Evolutionary conservation across 2,329 filamentous ascomycete species (phyloP).

Genomic region (Venturia asperata): DNA sequence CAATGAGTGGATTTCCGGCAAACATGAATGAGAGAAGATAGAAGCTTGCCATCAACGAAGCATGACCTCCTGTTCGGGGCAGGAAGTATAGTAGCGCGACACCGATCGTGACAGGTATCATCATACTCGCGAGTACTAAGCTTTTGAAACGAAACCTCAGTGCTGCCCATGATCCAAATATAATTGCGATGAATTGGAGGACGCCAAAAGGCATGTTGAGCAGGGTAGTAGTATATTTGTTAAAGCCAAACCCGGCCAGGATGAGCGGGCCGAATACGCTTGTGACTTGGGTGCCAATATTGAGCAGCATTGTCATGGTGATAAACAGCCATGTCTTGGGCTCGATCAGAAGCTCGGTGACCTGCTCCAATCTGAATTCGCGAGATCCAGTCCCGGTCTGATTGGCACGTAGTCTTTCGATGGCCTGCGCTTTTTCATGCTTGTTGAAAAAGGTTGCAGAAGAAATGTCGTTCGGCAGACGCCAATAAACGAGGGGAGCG

Average conservation of each 20-base stretch:
- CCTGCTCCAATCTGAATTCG: conserved; percentile 41
- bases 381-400: conserved; percentile 41
- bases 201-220: conserved; percentile 62
- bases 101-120: conserved; percentile 55
- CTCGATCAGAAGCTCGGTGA: conserved; percentile 38
- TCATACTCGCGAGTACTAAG: conserved; percentile 45
- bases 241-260: conserved; percentile 52
- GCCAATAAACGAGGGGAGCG: conserved; percentile 52
- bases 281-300: conserved; percentile 56
- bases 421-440: conserved; percentile 40
- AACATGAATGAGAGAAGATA: conserved; percentile 62
- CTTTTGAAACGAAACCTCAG: conserved; percentile 53
- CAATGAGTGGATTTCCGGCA: conserved; percentile 57
- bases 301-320: conserved; percentile 53
- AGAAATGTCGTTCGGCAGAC: conserved; percentile 52
- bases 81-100: conserved; percentile 51
- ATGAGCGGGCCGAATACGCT: conserved; percentile 61
- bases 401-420: conserved; percentile 45
- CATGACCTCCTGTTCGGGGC: conserved; percentile 38
- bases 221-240: conserved; percentile 51
- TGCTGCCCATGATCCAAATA: conserved; percentile 46
- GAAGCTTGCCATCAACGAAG: conserved; percentile 51
- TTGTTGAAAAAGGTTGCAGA: conserved; percentile 44
- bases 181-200: conserved; percentile 23
- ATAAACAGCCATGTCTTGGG: conserved; percentile 53